Evolutionary conservation across 305 asterid genomes (phyloP).

Genomic region (Fraxinus ornus): DNA sequence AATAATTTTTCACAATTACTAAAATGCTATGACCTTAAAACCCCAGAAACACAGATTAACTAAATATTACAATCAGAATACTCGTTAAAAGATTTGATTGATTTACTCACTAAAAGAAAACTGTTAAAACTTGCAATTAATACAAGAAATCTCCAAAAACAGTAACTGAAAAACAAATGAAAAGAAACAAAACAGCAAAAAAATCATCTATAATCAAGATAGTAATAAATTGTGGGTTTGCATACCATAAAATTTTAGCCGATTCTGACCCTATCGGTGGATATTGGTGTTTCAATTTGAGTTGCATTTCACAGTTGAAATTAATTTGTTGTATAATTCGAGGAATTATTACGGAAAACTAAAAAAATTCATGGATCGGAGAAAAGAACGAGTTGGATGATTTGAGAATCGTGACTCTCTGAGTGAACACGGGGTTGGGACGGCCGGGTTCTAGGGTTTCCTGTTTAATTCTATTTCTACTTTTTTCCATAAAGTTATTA

Average conservation of each 20-base stretch:
- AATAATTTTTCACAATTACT: neutral
- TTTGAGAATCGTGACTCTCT: slow-evolving; percentile 43
- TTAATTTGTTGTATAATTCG: neutral
- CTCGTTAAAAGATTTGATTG: neutral
- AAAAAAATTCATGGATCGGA: slow-evolving; percentile 26
- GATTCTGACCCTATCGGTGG: neutral
- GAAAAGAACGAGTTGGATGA: slow-evolving; percentile 39
- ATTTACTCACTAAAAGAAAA: neutral
- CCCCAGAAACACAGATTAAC: neutral
- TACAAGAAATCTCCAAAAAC: neutral
- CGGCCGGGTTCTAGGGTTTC: slow-evolving; percentile 26
- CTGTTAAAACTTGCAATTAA: neutral
- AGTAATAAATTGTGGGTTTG: neutral
- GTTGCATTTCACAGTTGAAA: neutral
- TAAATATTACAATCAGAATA: neutral
- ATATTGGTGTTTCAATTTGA: neutral
- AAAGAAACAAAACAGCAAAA: neutral
- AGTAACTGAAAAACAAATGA: neutral
- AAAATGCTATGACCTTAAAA: neutral
- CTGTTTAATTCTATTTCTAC: neutral
- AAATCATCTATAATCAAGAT: neutral
- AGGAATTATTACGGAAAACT: slow-evolving; percentile 9
- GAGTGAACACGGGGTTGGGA: slow-evolving; percentile 37
- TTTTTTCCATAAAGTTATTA: neutral
- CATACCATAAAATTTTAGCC: neutral